Evolutionary conservation across 169 alveolate species (phyloP).

Genomic region (Eimeria necatrix): DNA sequence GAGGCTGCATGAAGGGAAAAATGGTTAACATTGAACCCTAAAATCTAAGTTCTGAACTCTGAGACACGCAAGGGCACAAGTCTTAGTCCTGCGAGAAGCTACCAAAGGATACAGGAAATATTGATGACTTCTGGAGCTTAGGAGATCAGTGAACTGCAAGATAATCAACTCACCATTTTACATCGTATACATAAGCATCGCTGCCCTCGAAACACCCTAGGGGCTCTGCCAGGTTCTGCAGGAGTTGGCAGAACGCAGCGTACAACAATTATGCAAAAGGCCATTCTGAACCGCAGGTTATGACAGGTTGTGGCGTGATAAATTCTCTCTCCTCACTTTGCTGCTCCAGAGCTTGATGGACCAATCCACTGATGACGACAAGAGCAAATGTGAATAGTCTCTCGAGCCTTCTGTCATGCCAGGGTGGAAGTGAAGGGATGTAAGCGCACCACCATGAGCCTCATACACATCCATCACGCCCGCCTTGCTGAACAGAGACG

Average conservation of each 20-base stretch:
- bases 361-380: conserved; percentile 93
- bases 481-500: conserved; percentile 70
- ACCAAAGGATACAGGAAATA: no score
- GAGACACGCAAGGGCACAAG: no score
- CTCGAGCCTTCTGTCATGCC: conserved; percentile 81
- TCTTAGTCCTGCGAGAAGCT: no score
- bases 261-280: background rate
- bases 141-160: no score
- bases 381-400: conserved; percentile 84
- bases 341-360: conserved; percentile 90
- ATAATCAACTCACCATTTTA: conserved; percentile 87
- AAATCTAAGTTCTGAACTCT: no score
- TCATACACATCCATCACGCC: conserved; percentile 83
- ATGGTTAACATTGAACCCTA: no score
- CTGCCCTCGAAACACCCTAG: conserved; percentile 86
- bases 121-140: no score
- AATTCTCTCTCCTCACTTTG: conserved; percentile 42
- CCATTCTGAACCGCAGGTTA: background rate
- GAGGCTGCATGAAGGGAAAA: no score
- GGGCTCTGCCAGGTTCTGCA: conserved; percentile 77
- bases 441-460: conserved; percentile 90
- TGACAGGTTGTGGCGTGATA: background rate
- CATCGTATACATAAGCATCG: conserved; percentile 91
- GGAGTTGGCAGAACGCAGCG: background rate
- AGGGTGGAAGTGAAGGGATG: conserved; percentile 88